Base-by-base conservation (phyloP, 1,139 yeast species). In the Dujonia santamariae region DNA sequence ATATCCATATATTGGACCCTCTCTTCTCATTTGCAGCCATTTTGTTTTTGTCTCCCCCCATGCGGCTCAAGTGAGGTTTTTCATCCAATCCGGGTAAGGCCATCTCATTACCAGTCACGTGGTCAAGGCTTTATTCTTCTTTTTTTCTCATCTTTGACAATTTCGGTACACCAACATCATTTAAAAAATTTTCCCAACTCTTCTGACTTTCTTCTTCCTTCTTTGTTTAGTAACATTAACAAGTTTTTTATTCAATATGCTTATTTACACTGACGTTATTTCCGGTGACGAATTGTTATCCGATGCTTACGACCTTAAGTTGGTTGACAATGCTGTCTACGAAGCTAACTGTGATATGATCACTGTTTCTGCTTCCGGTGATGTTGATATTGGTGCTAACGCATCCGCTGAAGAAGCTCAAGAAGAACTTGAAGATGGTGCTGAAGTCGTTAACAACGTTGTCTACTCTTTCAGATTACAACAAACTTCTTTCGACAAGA, bases 401-500 rank as follows among this genome's bases (percentile, higher is more conserved):
- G 97, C 99, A 63, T 87, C 97, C 56, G 97, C 97, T 55, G 99
- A 92, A 73, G 97, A 74, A 49, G 96, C 72, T 56, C 96, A 78
- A 32, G 96, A 79, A 42, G 78, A 65, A 37, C 63, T 80, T 42
- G 98, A 90, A 55, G 95, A 85, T 39, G 86, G 82, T 67, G 73
- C 78, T 56, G 85, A 82, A 70, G 78, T 85, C 55, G 97, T 92
- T 65, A 92, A 90, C 95, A 92, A 92, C 78, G 85, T 92, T 64
- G 97, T 90, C 57, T 80, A 88, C 88, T 86, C 97, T 51, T 90
- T 92, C 94, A 86, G 97, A 78, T 85, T 94, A 64, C 96, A 87
- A 74, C 85, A 76, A 69, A 92, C 98, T 48, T 75, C 74, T 46
- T 94, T 92, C 65, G 98, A 92, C 85, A 92, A 92, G 82, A 94